Evolutionary conservation across 257 asterid species (phyloP).

Genomic region (Perilla frutescens): DNA sequence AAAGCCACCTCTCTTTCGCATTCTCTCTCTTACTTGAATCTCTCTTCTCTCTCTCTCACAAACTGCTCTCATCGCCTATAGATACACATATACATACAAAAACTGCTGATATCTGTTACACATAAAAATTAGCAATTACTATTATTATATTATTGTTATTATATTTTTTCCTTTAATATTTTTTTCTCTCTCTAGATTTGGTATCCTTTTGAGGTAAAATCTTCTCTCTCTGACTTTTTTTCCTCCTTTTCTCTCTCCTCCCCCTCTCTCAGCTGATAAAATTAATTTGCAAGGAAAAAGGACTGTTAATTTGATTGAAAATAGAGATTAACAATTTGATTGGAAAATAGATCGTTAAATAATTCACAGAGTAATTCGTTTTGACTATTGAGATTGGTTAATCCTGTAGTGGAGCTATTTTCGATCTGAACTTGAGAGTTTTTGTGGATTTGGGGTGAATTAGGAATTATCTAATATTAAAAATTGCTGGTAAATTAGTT

Average conservation of each 20-base stretch:
- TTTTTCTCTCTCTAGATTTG: conserved; percentile 61
- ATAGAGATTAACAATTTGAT: conserved; percentile 30
- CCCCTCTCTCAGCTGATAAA: conserved; percentile 14
- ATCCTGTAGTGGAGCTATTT: conserved; percentile 36
- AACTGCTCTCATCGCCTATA: conserved; percentile 38
- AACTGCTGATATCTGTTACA: conserved; percentile 32
- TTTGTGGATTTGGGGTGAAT: conserved; percentile 28
- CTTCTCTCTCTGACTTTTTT: conserved; percentile 36
- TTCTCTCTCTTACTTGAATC: conserved; percentile 18
- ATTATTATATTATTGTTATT: conserved; percentile 26
- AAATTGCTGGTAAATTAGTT: conserved; percentile 25
- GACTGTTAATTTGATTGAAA: conserved; percentile 32
- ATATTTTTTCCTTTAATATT: conserved; percentile 9
- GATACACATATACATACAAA: conserved; percentile 28
- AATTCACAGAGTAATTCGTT: conserved; percentile 27
- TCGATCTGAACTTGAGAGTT: conserved; percentile 41
- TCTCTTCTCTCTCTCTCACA: conserved; percentile 33
- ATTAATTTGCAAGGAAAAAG: conserved; percentile 28
- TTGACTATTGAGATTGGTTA: conserved; percentile 43
- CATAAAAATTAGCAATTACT: conserved; percentile 25
- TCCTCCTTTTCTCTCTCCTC: conserved; percentile 25
- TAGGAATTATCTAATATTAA: conserved; percentile 24
- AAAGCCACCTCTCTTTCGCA: conserved; percentile 30
- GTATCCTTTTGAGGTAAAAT: conserved; percentile 59
- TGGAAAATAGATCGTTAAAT: conserved; percentile 42